A percentile compares a stretch with the other conserved stretches of the same genome.
phyloP scores from a whole-genome alignment of 257 asterid species.

The Ballota nigra region DNA sequence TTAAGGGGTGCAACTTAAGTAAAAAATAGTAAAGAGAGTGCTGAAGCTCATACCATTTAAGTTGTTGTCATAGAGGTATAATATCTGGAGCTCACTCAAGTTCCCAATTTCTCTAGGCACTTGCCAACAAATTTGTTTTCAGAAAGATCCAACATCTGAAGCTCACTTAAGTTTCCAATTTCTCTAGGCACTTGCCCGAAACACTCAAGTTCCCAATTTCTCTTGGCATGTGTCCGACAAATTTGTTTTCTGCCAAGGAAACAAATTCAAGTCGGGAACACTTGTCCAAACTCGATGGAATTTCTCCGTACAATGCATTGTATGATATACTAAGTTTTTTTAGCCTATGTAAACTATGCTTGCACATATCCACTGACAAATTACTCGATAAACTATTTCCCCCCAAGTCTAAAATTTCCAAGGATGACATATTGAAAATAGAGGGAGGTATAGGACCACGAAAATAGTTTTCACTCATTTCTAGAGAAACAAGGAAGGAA shows the following conservation, averaged over 20 bases:
- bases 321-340: background rate
- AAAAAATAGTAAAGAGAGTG: too few relatives aligned
- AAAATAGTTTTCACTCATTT: background rate
- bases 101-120: slow-evolving; percentile 11
- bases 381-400: slow-evolving; percentile 14
- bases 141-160: background rate
- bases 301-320: slow-evolving; percentile 8
- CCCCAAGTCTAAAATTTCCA: background rate
- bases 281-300: background rate
- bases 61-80: slow-evolving; percentile 5
- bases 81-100: background rate
- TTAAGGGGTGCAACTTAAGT: too few relatives aligned
- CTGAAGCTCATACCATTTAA: background rate
- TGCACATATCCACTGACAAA: too few relatives aligned
- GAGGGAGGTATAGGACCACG: slow-evolving; percentile 27
- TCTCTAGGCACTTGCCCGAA: slow-evolving; percentile 9
- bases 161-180: background rate
- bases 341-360: background rate
- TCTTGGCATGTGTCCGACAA: background rate
- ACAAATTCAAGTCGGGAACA: background rate
- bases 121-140: too few relatives aligned
- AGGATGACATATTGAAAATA: slow-evolving; percentile 26
- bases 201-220: too few relatives aligned
- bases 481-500: too few relatives aligned
- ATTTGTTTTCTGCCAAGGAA: background rate